These are phyloP conservation scores for Escallonia rubra DNA, from an alignment of 129 eudicot genomes.

Conservation along the genomic window DNA sequence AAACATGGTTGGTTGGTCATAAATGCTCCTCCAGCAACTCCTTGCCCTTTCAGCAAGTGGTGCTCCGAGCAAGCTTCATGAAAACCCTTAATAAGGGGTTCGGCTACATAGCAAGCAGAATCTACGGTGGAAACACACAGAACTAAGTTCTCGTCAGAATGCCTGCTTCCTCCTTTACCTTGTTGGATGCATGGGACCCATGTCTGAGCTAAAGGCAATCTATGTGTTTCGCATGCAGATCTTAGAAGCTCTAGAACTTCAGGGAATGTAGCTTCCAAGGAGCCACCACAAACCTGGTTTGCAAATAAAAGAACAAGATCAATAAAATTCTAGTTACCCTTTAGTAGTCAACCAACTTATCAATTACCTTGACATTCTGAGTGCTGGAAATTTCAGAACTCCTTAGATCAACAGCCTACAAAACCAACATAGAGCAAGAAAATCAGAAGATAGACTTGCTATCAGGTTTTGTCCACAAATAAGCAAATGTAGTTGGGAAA, in stretches of 20 bases:
- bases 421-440: conserved; percentile 13
- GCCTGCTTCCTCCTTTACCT: conserved; percentile 73
- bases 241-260: conserved; percentile 64
- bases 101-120: conserved; percentile 55
- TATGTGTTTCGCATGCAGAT: conserved; percentile 59
- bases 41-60: conserved; percentile 85
- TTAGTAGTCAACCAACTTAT: neutral
- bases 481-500: too few species aligned
- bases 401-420: conserved; percentile 81
- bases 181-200: conserved; percentile 89
- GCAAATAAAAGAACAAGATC: neutral
- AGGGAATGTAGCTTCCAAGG: conserved; percentile 66
- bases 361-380: conserved; percentile 45
- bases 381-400: conserved; percentile 52
- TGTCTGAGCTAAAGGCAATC: conserved; percentile 84
- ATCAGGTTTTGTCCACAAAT: too few species aligned
- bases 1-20: conserved; percentile 64
- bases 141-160: conserved; percentile 58
- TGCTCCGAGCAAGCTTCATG: conserved; percentile 91
- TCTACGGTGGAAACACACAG: conserved; percentile 74
- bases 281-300: conserved; percentile 38
- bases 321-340: neutral
- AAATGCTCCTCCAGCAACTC: conserved; percentile 80
- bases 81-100: conserved; percentile 44
- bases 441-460: neutral